Base-by-base conservation (phyloP, 2,329 filamentous ascomycete genomes). In the Emergomyces orientalis region DNA sequence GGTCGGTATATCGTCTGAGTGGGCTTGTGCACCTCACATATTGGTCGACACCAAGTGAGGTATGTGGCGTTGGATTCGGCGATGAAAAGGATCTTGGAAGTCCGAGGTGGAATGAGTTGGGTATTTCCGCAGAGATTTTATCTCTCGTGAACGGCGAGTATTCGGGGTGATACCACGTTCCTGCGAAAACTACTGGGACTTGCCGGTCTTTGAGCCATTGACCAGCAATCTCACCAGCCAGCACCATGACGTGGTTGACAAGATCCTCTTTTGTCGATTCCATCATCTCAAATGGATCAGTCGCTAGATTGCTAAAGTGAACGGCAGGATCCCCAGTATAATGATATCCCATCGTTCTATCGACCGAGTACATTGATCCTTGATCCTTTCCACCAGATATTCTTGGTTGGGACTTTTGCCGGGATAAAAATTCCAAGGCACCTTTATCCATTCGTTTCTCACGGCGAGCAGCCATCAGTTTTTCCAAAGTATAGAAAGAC, bases 11-110 rank as follows among this genome's bases (percentile, higher is more conserved):
- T 45, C 85, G 79, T 59, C 85, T 81, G 27, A 88, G 76, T 1
- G 85, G 85, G 68, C 81, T 85, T 0, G 85, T 87, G 59, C 80
- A 79, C 72, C 84, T 86, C 63, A 80, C 72, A 68, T 87, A 87
- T 32, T 77, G 70, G 34, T 79, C 72, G 34, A 83, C 72, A 43
- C 82, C 84, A 2, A 86, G 73, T 8, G 79, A 71, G 4, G 73
- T 71, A 67, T 87, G 84, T 17, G 72, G 75, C 25, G 81, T 64
- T 1, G 83, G 82, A 2, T 69, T 73, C 1, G 78, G 79, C 41
- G 79, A 76, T 19, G 80, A 73, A 17, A 79, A 73, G 1, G 76
- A 76, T 63, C 71, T 71, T 2, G 76, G 77, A 32, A 64, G 60
- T 37, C 54, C 56, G 5, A 39, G 47, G 14, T 56, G 47, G 17